Evolutionary conservation across 1,284 basidiomycete species (phyloP).

Genomic region (Ustilago vetiveriae): DNA sequence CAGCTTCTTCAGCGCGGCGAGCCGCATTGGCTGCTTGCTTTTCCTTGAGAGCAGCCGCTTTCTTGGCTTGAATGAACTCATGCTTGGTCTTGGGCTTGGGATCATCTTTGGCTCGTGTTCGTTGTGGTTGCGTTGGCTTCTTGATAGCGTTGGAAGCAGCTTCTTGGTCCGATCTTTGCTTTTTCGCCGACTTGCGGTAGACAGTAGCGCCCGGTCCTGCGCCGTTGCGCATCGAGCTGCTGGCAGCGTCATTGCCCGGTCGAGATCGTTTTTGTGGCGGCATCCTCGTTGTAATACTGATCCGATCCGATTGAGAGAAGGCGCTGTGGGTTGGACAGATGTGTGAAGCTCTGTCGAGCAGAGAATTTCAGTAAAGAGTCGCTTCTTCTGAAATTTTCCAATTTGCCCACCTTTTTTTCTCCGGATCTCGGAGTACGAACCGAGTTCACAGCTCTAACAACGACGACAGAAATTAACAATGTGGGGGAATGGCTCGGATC

Average conservation of each 20-base stretch:
- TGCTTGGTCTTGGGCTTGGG: slow-evolving; percentile 56
- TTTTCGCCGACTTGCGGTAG: slow-evolving; percentile 53
- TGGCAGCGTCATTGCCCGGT: slow-evolving; percentile 3
- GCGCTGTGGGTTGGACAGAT: too few relatives aligned
- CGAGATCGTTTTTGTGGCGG: slow-evolving; percentile 29
- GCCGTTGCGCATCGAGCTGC: slow-evolving; percentile 6
- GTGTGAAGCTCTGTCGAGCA: too few relatives aligned
- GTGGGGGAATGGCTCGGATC: too few relatives aligned
- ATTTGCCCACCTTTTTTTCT: slow-evolving; percentile 3
- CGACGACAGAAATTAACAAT: too few relatives aligned
- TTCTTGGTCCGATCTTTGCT: slow-evolving; percentile 40
- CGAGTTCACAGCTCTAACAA: background rate
- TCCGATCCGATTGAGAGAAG: too few relatives aligned
- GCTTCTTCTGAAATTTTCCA: slow-evolving; percentile 8
- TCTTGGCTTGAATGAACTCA: slow-evolving; percentile 55
- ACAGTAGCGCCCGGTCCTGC: slow-evolving; percentile 39
- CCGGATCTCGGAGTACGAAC: background rate
- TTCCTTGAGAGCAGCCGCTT: slow-evolving; percentile 38
- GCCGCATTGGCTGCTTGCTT: slow-evolving; percentile 25
- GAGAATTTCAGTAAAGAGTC: background rate
- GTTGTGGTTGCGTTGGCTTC: slow-evolving; percentile 28
- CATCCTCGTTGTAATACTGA: too few relatives aligned
- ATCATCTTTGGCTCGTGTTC: slow-evolving; percentile 42
- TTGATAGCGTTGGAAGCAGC: slow-evolving; percentile 27
- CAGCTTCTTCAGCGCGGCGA: slow-evolving; percentile 25